Base-by-base conservation (phyloP, 2,329 filamentous ascomycete species). In the Ceratocystis ficicola region DNA sequence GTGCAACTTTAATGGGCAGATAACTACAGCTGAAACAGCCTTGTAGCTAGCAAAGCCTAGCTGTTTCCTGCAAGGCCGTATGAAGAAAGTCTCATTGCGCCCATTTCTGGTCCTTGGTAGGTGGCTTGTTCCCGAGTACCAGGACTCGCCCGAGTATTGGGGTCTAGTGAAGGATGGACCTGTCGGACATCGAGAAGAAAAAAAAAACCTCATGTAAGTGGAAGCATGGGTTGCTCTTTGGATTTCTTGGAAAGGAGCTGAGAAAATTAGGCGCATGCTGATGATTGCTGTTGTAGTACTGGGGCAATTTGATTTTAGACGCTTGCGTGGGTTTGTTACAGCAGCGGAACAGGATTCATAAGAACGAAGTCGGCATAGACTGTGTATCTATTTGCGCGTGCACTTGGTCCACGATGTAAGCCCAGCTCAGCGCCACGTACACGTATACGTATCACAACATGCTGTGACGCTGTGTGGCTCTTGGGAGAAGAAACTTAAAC, bases 401-500 rank as follows among this genome's bases (percentile, higher is more conserved):
- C 12, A 25, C 30, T 17, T 25, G 8, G 55, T 32, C 32, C 28
- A 59, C 17, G 17, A 59, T 36, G 55, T 36, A 59, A n/a, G 55
- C 55, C 55, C 17, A 36, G 55, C 25, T 59, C 55, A 59, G 5
- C 25, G 17, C 30, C 30, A 59, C 32, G 55, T 59, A 59, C 55
- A 59, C 55, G 55, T 59, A 32, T 28, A 59, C n/a, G 55, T 59
- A n/a, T 6, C 28, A 59, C 55, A n/a, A 8, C 55, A 36, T 59
- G 17, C 15, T 20, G 55, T 20, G 28, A 10, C 32, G 28, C 6
- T n/a, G 25, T 25, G 28, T 36, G 30, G 12, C 17, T 36, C 4
- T 55, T 7, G 32, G 12, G 12, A 41, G 36, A 41, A 10, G 12
- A 41, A 41, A 41, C 12, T 15, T 41, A 3, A 41, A 2, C 36